These are phyloP conservation scores for Acanthamoeba castellanii DNA, from an alignment of 208 protist species.

Conservation along the genomic window DNA sequence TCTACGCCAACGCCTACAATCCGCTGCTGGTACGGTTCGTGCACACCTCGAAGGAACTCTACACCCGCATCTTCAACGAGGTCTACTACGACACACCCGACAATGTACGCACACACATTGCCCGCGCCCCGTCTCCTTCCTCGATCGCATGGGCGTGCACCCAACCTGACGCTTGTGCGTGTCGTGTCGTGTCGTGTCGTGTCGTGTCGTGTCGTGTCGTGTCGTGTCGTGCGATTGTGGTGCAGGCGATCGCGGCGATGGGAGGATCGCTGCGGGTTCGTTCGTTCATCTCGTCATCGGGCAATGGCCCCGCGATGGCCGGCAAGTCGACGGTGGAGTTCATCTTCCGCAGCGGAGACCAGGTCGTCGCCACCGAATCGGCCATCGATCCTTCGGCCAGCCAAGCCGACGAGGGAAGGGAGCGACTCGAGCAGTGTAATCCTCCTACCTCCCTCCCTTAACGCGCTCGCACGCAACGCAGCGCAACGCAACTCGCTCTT, in stretches of 20 bases:
- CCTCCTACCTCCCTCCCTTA: background rate
- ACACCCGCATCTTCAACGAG: conserved; percentile 8
- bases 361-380: conserved; percentile 7
- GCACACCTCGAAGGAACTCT: background rate
- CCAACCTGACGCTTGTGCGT: background rate
- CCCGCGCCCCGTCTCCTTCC: background rate
- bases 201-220: background rate
- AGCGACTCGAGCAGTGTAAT: background rate
- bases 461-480: no score
- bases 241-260: background rate
- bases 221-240: no score
- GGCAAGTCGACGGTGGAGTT: background rate
- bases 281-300: background rate
- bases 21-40: background rate
- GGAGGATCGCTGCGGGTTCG: background rate
- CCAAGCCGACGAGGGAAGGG: background rate
- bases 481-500: background rate
- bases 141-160: background rate
- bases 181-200: background rate
- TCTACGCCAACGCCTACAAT: background rate
- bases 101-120: background rate
- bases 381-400: conserved; percentile 17
- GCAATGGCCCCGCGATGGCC: background rate
- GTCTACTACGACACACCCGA: background rate
- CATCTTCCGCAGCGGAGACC: background rate